A percentile compares a stretch with the other conserved stretches of the same genome.
Conservation (phyloP, 1,139 yeast genomes). For the Lodderomyces orthopsilosis region DNA sequence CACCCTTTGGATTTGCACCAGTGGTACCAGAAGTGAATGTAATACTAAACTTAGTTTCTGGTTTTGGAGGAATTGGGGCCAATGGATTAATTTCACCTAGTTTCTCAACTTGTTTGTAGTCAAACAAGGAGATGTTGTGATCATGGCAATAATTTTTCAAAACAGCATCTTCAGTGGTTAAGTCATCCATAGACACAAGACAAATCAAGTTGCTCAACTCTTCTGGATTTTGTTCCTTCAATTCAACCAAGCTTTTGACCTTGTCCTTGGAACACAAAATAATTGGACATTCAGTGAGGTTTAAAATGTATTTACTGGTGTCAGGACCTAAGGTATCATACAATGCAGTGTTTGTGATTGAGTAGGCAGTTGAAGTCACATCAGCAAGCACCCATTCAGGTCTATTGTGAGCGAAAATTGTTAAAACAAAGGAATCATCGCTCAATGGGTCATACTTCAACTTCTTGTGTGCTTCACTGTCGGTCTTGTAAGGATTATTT, state of each 20-base stretch:
- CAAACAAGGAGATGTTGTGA: conserved; percentile 30
- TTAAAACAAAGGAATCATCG: conserved; percentile 29
- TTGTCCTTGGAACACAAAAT: conserved; percentile 36
- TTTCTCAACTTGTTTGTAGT: conserved; percentile 43
- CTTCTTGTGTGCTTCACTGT: conserved; percentile 25
- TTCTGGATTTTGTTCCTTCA: conserved; percentile 24
- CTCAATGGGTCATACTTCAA: conserved; percentile 23
- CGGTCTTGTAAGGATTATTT: conserved; percentile 38
- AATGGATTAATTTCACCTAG: conserved; percentile 52
- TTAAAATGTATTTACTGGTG: conserved; percentile 34
- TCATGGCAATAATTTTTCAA: conserved; percentile 22
- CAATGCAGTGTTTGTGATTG: conserved; percentile 38
- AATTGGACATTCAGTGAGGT: conserved; percentile 34
- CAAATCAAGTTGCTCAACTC: conserved; percentile 30
- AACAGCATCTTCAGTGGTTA: conserved; percentile 23
- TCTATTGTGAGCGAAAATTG: conserved; percentile 36
- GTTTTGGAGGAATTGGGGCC: conserved; percentile 48
- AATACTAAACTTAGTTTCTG: conserved; percentile 59
- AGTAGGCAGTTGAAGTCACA: conserved; percentile 34
- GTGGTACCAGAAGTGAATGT: conserved; percentile 81
- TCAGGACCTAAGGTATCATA: conserved; percentile 42
- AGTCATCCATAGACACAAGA: conserved; percentile 41
- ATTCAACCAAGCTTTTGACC: conserved; percentile 23
- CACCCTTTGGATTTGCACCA: conserved; percentile 69
- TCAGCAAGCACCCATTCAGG: conserved; percentile 41